Base-by-base conservation (phyloP, 495 filamentous ascomycete species). In the Aspergillus ellipticus region DNA sequence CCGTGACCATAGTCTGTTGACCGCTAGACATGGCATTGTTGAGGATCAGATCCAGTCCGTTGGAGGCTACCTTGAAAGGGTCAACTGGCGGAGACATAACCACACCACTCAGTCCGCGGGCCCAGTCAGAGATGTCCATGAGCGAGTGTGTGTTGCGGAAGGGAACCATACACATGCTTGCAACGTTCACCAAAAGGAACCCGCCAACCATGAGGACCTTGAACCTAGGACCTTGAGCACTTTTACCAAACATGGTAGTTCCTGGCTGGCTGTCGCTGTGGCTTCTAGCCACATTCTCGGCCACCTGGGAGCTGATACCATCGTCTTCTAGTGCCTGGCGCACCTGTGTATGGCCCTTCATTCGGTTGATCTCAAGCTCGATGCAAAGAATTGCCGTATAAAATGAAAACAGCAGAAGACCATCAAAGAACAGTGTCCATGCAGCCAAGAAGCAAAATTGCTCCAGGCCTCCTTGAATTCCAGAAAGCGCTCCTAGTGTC, bases 371-470 rank as follows among this genome's bases (percentile, higher is more conserved):
- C 22, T 59, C 57, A 15, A 59, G 29, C 13, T 59, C 55, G 28
- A 59, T 54, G 41, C 57, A 59, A 20, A 59, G 46, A 16, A 59
- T 59, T 16, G 57, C 54, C 15, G 45, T 49, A n/a, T 59, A 55
- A 48, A 59, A 59, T 11, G 52, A 55, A 24, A 59, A 59, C 3
- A 59, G 52, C 19, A 59, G 22, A 16, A 59, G 29, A 16, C 47
- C 50, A 22, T 59, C 57, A 41, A 59, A 59, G 52, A 59, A 59
- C 9, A 59, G 52, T 20, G 54, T 59, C 57, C 57, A 59, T 2
- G 57, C 57, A 22, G 57, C 57, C 13, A 59, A 51, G 41, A 59
- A 59, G 22, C 57, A 59, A 22, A 59, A 59, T 43, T 59, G 57
- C n/a, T 48, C 37, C 6, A 59, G 57, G 11, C 57, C 57, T 24